Conservation (phyloP, 148 eudicot species). For the Euryodendron excelsum region DNA sequence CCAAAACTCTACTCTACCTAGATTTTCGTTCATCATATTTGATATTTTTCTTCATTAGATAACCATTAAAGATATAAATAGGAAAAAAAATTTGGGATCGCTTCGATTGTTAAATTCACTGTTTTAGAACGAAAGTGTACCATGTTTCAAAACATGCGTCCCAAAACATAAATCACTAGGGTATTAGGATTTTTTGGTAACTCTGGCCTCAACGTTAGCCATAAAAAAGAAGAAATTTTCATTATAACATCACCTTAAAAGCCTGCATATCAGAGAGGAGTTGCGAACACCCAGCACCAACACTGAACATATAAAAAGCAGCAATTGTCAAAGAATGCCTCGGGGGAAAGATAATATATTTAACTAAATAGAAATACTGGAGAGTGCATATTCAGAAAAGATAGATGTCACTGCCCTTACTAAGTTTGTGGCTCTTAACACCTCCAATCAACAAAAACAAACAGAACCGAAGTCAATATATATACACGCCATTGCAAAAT, state of each 20-base stretch:
- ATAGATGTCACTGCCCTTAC: neutral
- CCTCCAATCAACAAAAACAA: neutral
- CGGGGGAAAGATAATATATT: slow-evolving; percentile 1
- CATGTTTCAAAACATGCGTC: too few relatives aligned
- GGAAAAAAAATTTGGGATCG: too few relatives aligned
- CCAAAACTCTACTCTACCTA: too few relatives aligned
- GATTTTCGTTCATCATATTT: too few relatives aligned
- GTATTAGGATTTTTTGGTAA: too few relatives aligned
- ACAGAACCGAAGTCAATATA: neutral
- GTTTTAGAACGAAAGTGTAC: too few relatives aligned
- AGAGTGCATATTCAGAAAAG: neutral
- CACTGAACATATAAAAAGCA: slow-evolving; percentile 48
- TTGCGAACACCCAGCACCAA: slow-evolving; percentile 98
- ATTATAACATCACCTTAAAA: slow-evolving; percentile 62
- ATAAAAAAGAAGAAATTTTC: neutral
- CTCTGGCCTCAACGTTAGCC: slow-evolving; percentile 1
- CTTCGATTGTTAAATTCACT: too few relatives aligned
- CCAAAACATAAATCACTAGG: too few relatives aligned
- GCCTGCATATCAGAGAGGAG: slow-evolving; percentile 99
- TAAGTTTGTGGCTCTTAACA: neutral
- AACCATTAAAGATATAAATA: too few relatives aligned
- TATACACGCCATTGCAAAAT: too few relatives aligned
- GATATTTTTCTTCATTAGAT: too few relatives aligned
- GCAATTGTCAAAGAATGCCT: slow-evolving; percentile 13
- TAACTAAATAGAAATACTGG: neutral